phyloP scores from a whole-genome alignment of 208 protist species.

The Acanthamoeba lenticulata region DNA sequence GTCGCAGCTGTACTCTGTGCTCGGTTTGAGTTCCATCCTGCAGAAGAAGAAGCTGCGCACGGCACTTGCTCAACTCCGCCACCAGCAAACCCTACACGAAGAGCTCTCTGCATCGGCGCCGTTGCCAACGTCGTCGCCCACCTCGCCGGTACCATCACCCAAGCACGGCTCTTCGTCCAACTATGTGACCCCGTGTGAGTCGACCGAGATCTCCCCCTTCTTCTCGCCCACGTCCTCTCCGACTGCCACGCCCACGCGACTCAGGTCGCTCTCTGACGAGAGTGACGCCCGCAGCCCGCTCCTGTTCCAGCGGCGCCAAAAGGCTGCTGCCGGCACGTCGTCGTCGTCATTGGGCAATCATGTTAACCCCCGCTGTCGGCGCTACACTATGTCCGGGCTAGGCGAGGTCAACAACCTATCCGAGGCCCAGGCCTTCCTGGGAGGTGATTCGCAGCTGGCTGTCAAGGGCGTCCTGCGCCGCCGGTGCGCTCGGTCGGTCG shows the following conservation, averaged over 20 bases:
- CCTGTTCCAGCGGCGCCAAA: background rate
- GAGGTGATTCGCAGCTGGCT: background rate
- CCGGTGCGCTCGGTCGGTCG: no score
- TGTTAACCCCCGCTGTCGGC: no score
- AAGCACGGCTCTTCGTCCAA: background rate
- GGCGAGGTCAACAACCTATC: background rate
- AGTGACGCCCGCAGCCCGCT: background rate
- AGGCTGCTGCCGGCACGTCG: no score
- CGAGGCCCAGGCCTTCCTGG: background rate
- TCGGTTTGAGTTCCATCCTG: background rate
- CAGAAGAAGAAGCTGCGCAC: background rate
- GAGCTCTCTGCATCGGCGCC: background rate
- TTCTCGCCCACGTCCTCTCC: background rate
- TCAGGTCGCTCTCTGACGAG: background rate
- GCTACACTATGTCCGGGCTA: no score
- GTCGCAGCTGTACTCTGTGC: background rate
- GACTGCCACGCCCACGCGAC: background rate
- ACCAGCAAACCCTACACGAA: background rate
- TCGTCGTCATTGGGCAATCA: no score
- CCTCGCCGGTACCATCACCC: background rate
- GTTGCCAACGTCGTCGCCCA: background rate
- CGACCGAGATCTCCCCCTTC: no score
- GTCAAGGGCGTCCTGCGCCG: background rate
- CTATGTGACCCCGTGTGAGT: no score
- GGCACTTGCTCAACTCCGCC: background rate